Conservation (phyloP, 176 grass and related monocot species). For the Oryza coarctata region DNA sequence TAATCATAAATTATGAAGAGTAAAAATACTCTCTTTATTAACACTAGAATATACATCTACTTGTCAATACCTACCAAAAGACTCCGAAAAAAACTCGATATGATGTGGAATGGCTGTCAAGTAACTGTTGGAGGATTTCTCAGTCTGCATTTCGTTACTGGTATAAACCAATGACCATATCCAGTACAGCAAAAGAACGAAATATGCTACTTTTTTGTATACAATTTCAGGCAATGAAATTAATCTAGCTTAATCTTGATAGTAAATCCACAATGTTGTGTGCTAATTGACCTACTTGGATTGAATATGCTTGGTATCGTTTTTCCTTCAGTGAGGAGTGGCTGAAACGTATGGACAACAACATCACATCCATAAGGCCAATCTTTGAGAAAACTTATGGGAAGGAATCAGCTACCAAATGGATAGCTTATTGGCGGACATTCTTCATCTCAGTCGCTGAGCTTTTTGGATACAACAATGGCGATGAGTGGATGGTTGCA, state of each 20-base stretch:
- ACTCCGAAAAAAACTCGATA: background rate
- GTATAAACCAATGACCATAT: background rate
- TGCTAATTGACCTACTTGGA: background rate
- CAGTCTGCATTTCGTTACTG: background rate
- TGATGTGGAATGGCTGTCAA: background rate
- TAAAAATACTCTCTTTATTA: background rate
- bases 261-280: background rate
- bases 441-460: conserved; percentile 94
- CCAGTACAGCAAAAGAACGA: background rate
- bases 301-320: background rate
- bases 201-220: background rate
- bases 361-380: conserved; percentile 51
- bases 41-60: background rate
- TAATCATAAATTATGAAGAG: background rate
- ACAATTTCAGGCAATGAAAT: background rate
- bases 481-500: conserved; percentile 94
- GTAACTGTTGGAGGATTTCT: background rate
- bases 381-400: conserved; percentile 97
- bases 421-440: conserved; percentile 91
- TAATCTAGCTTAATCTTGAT: background rate
- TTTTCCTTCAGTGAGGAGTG: conserved; percentile 73
- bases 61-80: background rate
- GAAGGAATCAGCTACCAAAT: conserved; percentile 70
- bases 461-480: conserved; percentile 90
- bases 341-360: conserved; percentile 83